phyloP scores from a whole-genome alignment of 2,329 filamentous ascomycete genomes.

The Aspergillus pseudoterreus region DNA sequence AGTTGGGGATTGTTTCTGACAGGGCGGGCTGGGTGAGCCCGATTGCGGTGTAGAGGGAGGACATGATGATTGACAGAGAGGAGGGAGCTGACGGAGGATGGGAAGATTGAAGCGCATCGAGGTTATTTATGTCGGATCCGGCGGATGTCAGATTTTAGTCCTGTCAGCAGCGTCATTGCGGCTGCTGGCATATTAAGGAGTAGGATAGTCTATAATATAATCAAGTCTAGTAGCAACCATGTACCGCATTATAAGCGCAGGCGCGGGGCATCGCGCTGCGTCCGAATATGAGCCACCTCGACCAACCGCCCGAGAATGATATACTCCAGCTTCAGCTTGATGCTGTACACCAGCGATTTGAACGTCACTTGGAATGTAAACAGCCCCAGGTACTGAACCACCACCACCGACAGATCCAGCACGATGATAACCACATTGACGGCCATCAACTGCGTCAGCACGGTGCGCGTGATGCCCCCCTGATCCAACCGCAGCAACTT shows the following conservation, averaged over 20 bases:
- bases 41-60: constrained; percentile 23
- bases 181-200: not conserved
- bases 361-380: constrained; percentile 44
- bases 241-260: constrained; percentile 4
- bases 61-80: not conserved
- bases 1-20: constrained; percentile 10
- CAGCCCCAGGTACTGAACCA: constrained; percentile 38
- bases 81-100: not conserved
- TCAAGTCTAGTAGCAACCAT: not conserved
- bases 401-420: constrained; percentile 42
- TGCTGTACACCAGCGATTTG: constrained; percentile 44
- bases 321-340: constrained; percentile 48
- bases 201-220: not conserved
- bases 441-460: constrained; percentile 43
- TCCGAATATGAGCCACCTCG: constrained; percentile 12
- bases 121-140: not conserved
- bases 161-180: not conserved
- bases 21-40: constrained; percentile 15
- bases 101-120: not conserved
- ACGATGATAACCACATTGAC: constrained; percentile 46
- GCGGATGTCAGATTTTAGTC: constrained; percentile 1
- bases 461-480: constrained; percentile 31
- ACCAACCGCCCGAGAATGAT: constrained; percentile 42
- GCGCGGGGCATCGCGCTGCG: constrained; percentile 4
- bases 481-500: constrained; percentile 46